Percentiles rank a stretch among this genome's conserved stretches.
phyloP scores from a whole-genome alignment of 2,329 filamentous ascomycete genomes.

The Lachnellula arida region DNA sequence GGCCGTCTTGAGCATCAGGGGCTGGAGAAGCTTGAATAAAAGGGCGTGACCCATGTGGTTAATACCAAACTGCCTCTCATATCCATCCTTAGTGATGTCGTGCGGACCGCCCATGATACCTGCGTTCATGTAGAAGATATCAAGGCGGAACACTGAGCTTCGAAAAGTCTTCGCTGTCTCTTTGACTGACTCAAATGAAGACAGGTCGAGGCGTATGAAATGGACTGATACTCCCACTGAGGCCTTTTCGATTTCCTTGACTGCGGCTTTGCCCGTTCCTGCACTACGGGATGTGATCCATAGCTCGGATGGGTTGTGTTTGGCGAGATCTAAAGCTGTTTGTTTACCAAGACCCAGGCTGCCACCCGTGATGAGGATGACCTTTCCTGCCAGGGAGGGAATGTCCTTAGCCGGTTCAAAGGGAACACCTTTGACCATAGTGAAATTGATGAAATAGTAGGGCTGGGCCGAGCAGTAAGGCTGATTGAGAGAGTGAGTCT shows the following conservation, averaged over 20 bases:
- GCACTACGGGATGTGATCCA: slow-evolving; percentile 35
- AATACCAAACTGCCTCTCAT: slow-evolving; percentile 32
- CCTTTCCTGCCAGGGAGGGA: slow-evolving; percentile 10
- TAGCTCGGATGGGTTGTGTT: slow-evolving; percentile 37
- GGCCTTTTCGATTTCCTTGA: slow-evolving; percentile 2
- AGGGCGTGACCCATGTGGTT: slow-evolving; percentile 12
- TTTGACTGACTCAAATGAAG: slow-evolving; percentile 40
- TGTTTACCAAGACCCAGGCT: slow-evolving; percentile 42
- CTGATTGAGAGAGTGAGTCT: not conserved
- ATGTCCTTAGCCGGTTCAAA: slow-evolving; percentile 12
- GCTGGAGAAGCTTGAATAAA: slow-evolving; percentile 7
- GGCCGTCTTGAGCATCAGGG: slow-evolving; percentile 11
- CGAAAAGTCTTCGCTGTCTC: slow-evolving; percentile 37
- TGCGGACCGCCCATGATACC: slow-evolving; percentile 24
- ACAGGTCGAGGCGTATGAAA: slow-evolving; percentile 34
- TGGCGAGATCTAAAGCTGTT: slow-evolving; percentile 37
- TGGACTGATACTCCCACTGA: not conserved
- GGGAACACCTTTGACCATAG: not conserved
- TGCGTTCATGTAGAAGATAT: slow-evolving; percentile 38
- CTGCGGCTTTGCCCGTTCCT: slow-evolving; percentile 37
- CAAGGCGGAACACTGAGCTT: slow-evolving; percentile 33
- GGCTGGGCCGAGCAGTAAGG: not conserved
- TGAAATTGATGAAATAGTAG: not conserved
- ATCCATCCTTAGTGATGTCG: slow-evolving; percentile 23
- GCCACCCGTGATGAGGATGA: slow-evolving; percentile 16